Conservation (phyloP, 768 basidiomycete genomes). For the Daedaleopsis nitida region DNA sequence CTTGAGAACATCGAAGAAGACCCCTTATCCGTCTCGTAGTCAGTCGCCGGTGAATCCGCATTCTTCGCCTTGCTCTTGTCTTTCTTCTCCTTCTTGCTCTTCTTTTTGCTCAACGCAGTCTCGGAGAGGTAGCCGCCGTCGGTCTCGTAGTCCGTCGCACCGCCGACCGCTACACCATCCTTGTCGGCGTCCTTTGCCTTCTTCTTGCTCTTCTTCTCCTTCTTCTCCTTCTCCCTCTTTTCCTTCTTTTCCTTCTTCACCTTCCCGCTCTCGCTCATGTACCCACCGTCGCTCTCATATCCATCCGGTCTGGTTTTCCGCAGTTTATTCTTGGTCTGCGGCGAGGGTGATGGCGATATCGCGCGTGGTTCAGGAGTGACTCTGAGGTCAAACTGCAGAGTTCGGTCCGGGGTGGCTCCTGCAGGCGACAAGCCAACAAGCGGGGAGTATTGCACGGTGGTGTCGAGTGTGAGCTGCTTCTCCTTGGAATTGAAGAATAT, state of each 20-base stretch:
- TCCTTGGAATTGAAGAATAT: conserved; percentile 16
- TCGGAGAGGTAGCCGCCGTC: conserved; percentile 33
- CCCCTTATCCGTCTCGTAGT: conserved; percentile 37
- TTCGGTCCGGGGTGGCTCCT: conserved; percentile 14
- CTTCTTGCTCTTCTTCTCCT: conserved; percentile 26
- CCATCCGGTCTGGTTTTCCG: conserved; percentile 39
- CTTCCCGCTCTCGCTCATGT: conserved; percentile 45
- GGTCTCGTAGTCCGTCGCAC: conserved; percentile 36
- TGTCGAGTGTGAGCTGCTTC: conserved; percentile 8
- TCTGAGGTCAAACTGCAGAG: conserved; percentile 35
- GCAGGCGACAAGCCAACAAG: conserved; percentile 2
- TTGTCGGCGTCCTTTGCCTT: conserved; percentile 21
- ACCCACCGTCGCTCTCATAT: conserved; percentile 56
- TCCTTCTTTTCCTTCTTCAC: conserved; percentile 33
- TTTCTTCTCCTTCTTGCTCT: conserved; percentile 32
- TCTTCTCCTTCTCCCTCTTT: conserved; percentile 20
- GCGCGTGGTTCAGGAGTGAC: conserved; percentile 28
- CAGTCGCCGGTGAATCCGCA: conserved; percentile 24
- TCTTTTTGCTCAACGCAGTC: conserved; percentile 26
- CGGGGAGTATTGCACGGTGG: conserved; percentile 9
- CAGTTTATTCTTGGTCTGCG: conserved; percentile 40
- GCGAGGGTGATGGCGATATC: conserved; percentile 12
- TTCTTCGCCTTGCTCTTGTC: conserved; percentile 23
- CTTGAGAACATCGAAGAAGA: conserved; percentile 25
- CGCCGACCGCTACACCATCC: conserved; percentile 25